Base-by-base conservation (phyloP, 2,329 filamentous ascomycete species). In the Nothophaeocryptopus gaeumannii region DNA sequence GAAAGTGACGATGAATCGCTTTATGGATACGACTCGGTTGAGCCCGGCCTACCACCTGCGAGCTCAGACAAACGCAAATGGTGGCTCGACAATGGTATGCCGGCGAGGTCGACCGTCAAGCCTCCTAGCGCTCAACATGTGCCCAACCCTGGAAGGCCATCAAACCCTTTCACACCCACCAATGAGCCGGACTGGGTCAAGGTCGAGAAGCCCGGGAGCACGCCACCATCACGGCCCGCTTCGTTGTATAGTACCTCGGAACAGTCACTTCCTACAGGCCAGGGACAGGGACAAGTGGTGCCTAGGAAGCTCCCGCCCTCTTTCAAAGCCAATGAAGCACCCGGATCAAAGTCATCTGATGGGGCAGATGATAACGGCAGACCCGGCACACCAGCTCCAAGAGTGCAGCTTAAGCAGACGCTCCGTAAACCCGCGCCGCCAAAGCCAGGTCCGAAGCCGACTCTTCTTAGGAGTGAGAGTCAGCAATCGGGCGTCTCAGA, bases 131-230 rank as follows among this genome's bases (percentile, higher is more conserved):
- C 76, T 8, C 76, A 79, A 9, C 78, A 83, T 60, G 73, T 83
- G 2, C 78, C 88, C 15, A 96, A 96, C 66, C 82, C 85, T 1
- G 78, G 82, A 30, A 81, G 88, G 40, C 81, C 83, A 10, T 82
- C 86, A 1, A 97, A 97, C 62, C 93, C 93, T 0, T 97, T 95
- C 67, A 79, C 78, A 1, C 75, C 79, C 0, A 84, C 80, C 1
- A 78, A 85, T 30, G 88, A 95, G 67, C 81, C 85, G 8, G 91
- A 96, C 63, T 97, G 93, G 93, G 82, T 95, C 32, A 70, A 74
- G 51, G 69, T 77, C 4, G 66, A 69, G 14, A 63, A 59, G 34
- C 66, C 66, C 1, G 43, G 45, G 14, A 56, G 45, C 8, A 54
- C 56, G 5, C 54, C 57, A 20, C 55, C 60, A 2, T 56, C 58